Percentiles rank a stretch among this genome's conserved stretches.
Evolutionary conservation across 2,329 filamentous ascomycete genomes (phyloP).

Genomic region (Davidsoniella virescens): DNA sequence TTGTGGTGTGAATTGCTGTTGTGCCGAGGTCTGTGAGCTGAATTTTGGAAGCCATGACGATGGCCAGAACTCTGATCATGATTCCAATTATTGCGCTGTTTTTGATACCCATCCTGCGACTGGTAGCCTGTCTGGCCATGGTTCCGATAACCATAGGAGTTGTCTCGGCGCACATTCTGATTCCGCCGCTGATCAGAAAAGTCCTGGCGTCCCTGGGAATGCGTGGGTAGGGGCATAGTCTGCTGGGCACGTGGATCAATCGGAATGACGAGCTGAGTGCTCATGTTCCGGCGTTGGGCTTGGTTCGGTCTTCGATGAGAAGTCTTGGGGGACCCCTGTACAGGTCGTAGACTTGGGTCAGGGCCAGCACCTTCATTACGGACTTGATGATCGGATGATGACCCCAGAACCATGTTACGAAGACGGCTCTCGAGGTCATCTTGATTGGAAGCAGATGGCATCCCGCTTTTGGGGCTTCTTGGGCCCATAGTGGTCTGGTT

Average conservation of each 20-base stretch:
- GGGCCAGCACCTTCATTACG: not conserved
- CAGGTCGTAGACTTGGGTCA: not conserved
- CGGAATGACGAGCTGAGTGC: constrained; percentile 38
- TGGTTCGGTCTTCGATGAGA: constrained; percentile 36
- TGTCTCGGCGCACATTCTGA: not conserved
- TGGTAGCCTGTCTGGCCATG: not conserved
- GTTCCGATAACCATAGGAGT: not conserved
- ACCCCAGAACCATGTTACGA: constrained; percentile 1
- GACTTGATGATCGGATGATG: not conserved
- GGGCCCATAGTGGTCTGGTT: too few species aligned
- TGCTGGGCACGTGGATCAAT: constrained; percentile 29
- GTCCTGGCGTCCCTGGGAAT: too few species aligned
- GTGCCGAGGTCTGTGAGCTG: not conserved
- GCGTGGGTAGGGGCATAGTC: too few species aligned
- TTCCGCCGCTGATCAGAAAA: not conserved
- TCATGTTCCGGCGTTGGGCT: constrained; percentile 47
- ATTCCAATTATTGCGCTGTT: not conserved
- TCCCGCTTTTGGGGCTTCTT: too few species aligned
- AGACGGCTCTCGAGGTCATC: constrained; percentile 1
- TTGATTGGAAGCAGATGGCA: too few species aligned
- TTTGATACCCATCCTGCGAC: not conserved
- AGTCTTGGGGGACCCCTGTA: constrained; percentile 1
- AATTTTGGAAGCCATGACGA: not conserved
- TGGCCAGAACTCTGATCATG: not conserved
- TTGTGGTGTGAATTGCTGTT: too few species aligned